Evolutionary conservation across 2,329 filamentous ascomycete genomes (phyloP).

Genomic region (Pezicula neosporulosa): DNA sequence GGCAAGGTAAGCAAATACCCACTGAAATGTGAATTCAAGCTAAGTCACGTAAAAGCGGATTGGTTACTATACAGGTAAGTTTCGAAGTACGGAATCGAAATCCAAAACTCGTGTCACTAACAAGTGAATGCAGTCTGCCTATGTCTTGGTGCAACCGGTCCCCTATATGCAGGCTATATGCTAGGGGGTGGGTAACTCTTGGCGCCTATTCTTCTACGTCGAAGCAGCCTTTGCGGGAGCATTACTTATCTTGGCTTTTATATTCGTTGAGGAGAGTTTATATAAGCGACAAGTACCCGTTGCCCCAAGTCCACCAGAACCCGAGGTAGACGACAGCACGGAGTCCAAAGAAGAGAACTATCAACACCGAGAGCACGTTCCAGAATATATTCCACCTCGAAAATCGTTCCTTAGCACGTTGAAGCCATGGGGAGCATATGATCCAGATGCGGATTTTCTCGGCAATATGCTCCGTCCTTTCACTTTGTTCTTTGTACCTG

Average conservation of each 20-base stretch:
- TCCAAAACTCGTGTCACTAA: not conserved
- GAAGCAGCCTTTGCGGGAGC: slow-evolving; percentile 47
- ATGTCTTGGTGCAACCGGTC: slow-evolving; percentile 52
- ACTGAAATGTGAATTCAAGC: too few relatives aligned
- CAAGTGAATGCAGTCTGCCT: slow-evolving; percentile 38
- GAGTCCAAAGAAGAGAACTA: slow-evolving; percentile 13
- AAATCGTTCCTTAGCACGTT: slow-evolving; percentile 39
- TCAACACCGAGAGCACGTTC: slow-evolving; percentile 22
- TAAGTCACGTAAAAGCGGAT: slow-evolving; percentile 38
- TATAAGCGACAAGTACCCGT: slow-evolving; percentile 36
- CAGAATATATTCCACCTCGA: slow-evolving; percentile 27
- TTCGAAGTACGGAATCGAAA: not conserved
- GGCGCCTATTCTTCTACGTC: slow-evolving; percentile 60
- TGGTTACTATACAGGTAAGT: slow-evolving; percentile 53
- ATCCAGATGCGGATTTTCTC: slow-evolving; percentile 41
- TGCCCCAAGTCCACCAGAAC: slow-evolving; percentile 18
- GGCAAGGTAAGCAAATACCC: slow-evolving; percentile 15
- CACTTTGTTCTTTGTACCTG: slow-evolving; percentile 44
- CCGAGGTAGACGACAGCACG: slow-evolving; percentile 3
- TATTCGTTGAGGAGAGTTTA: slow-evolving; percentile 58
- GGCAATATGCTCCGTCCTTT: slow-evolving; percentile 41
- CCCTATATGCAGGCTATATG: slow-evolving; percentile 59
- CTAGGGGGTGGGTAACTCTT: slow-evolving; percentile 54
- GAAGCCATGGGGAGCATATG: slow-evolving; percentile 38
- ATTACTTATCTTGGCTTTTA: slow-evolving; percentile 41